phyloP scores from a whole-genome alignment of 768 basidiomycete species.

The Boletus vinaceobasis region DNA sequence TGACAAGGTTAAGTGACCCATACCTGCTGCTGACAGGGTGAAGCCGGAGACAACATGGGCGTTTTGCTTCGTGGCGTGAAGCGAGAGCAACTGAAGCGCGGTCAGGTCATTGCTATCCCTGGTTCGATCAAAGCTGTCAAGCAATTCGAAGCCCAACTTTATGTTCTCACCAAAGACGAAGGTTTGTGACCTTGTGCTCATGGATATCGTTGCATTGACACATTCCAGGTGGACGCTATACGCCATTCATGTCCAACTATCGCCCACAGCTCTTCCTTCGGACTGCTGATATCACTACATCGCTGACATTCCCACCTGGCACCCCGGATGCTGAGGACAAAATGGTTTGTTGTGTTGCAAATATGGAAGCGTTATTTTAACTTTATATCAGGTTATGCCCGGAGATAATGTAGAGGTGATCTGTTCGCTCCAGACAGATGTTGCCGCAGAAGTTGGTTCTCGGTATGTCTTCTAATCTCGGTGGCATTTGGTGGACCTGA shows the following conservation, averaged over 20 bases:
- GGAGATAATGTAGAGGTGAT: constrained; percentile 97
- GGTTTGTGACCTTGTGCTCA: constrained; percentile 34
- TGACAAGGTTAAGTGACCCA: constrained; percentile 1
- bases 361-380: not conserved
- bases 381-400: constrained; percentile 73
- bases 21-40: constrained; percentile 50
- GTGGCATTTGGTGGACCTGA: not conserved
- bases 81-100: constrained; percentile 91
- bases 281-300: constrained; percentile 89
- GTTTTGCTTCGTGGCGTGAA: constrained; percentile 94
- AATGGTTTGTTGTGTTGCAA: constrained; percentile 53
- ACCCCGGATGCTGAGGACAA: constrained; percentile 80
- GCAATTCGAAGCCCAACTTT: constrained; percentile 93
- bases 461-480: constrained; percentile 41
- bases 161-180: constrained; percentile 44
- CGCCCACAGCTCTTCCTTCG: constrained; percentile 94
- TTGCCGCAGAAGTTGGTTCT: constrained; percentile 85
- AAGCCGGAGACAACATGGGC: constrained; percentile 99
- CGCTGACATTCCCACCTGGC: constrained; percentile 81
- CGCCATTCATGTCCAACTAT: constrained; percentile 92
- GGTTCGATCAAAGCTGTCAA: constrained; percentile 92
- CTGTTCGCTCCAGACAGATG: constrained; percentile 76
- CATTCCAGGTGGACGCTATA: constrained; percentile 66
- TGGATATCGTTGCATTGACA: constrained; percentile 44
- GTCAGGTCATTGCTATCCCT: constrained; percentile 86